Evolutionary conservation across 495 filamentous ascomycete species (phyloP).

Genomic region (Bacidia gigantensis): DNA sequence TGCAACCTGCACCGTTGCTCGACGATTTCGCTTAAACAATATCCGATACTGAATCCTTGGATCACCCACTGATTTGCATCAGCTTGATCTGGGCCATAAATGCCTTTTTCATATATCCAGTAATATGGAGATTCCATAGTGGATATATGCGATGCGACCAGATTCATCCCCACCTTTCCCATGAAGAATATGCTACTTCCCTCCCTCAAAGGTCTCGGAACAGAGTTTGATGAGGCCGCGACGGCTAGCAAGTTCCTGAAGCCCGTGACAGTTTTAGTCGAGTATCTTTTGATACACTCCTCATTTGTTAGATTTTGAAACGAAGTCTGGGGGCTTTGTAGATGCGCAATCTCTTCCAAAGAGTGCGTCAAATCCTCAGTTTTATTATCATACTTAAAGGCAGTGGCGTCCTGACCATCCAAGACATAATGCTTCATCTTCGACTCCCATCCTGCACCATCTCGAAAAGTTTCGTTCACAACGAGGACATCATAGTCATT

Average conservation of each 20-base stretch:
- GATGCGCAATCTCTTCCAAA: slow-evolving; percentile 8
- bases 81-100: not conserved
- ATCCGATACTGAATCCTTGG: slow-evolving; percentile 16
- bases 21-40: slow-evolving; percentile 29
- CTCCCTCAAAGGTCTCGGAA: too few species aligned
- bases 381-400: not conserved
- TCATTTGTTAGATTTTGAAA: slow-evolving; percentile 10
- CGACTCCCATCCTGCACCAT: slow-evolving; percentile 14
- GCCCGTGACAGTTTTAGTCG: not conserved
- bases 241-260: slow-evolving; percentile 6
- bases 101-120: not conserved
- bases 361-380: not conserved
- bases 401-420: too few species aligned
- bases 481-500: slow-evolving; percentile 25
- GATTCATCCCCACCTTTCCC: too few species aligned
- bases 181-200: too few species aligned
- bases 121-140: too few species aligned
- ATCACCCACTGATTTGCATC: too few species aligned
- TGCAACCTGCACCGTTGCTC: slow-evolving; percentile 30
- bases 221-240: too few species aligned
- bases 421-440: not conserved
- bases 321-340: slow-evolving; percentile 14
- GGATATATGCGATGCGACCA: too few species aligned
- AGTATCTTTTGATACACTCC: slow-evolving; percentile 6
- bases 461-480: slow-evolving; percentile 21